Conservation (phyloP, 1,284 basidiomycete genomes). For the Sporisorium scitamineum region DNA sequence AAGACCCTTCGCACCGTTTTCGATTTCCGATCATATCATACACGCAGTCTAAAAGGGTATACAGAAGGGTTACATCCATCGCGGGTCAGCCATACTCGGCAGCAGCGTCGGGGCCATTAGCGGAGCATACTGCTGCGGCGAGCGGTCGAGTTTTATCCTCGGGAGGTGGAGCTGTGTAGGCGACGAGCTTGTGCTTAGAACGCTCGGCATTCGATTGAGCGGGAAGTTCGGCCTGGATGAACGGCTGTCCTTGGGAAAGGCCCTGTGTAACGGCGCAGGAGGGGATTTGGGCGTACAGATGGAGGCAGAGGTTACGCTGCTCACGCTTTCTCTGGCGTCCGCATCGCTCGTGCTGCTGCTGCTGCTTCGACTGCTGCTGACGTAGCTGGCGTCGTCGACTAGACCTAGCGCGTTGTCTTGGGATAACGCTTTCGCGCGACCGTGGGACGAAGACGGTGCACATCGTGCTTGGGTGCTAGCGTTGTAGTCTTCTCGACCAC, state of each 20-base stretch:
- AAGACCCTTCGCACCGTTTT: conserved; percentile 3
- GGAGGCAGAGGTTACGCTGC: conserved; percentile 1
- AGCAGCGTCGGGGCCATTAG: background rate
- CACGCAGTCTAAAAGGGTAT: too few relatives aligned
- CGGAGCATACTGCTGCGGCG: background rate
- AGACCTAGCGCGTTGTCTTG: background rate
- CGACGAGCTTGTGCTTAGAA: background rate
- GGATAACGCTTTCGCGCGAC: background rate
- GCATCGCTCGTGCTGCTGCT: background rate
- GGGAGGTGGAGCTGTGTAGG: background rate
- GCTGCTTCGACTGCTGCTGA: background rate
- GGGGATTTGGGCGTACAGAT: conserved; percentile 11
- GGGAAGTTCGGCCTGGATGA: background rate
- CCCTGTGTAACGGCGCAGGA: conserved; percentile 1
- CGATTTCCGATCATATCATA: too few relatives aligned
- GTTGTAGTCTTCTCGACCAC: background rate
- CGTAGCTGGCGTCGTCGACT: background rate
- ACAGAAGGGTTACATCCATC: too few relatives aligned
- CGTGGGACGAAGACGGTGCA: background rate
- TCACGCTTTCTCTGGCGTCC: background rate
- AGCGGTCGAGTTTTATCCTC: background rate
- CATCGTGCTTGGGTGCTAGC: too few relatives aligned
- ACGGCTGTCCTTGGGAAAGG: background rate
- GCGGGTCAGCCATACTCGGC: background rate
- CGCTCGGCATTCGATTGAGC: background rate